Conservation (phyloP, 805 yeast species). For the Metschnikowia rubicola region DNA sequence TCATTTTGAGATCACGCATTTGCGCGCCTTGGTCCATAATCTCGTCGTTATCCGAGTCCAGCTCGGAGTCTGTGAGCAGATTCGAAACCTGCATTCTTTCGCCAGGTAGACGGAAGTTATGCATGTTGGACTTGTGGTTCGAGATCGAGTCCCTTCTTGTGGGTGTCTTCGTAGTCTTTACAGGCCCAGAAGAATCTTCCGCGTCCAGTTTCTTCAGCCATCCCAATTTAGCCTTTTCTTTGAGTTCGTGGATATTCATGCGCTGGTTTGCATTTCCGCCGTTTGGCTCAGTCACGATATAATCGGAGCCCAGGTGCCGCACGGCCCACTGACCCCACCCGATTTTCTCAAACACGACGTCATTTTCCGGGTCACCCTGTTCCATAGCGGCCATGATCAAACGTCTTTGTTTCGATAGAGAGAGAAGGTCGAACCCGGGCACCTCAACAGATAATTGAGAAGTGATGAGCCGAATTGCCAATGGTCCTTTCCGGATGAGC, state of each 20-base stretch:
- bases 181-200: conserved; percentile 14
- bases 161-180: conserved; percentile 1
- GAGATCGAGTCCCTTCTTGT: conserved; percentile 51
- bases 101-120: conserved; percentile 45
- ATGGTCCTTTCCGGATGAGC: conserved; percentile 72
- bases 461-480: conserved; percentile 88
- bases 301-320: conserved; percentile 46
- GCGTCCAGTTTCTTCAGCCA: conserved; percentile 36
- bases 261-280: conserved; percentile 23
- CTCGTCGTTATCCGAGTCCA: conserved; percentile 26
- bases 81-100: conserved; percentile 20
- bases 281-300: conserved; percentile 39
- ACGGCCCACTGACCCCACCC: conserved; percentile 99
- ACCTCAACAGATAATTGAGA: conserved; percentile 71
- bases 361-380: conserved; percentile 56
- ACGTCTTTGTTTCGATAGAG: conserved; percentile 84
- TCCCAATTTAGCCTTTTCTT: conserved; percentile 36
- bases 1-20: conserved; percentile 4
- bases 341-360: conserved; percentile 80
- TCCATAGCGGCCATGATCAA: conserved; percentile 88
- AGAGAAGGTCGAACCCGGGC: conserved; percentile 72
- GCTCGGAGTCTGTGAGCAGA: conserved; percentile 33
- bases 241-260: conserved; percentile 30
- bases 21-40: conserved; percentile 19
- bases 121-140: conserved; percentile 41